These are phyloP conservation scores for Chrysanthemum lavandulifolium DNA, from an alignment of 129 eudicot genomes.

Conservation along the genomic window DNA sequence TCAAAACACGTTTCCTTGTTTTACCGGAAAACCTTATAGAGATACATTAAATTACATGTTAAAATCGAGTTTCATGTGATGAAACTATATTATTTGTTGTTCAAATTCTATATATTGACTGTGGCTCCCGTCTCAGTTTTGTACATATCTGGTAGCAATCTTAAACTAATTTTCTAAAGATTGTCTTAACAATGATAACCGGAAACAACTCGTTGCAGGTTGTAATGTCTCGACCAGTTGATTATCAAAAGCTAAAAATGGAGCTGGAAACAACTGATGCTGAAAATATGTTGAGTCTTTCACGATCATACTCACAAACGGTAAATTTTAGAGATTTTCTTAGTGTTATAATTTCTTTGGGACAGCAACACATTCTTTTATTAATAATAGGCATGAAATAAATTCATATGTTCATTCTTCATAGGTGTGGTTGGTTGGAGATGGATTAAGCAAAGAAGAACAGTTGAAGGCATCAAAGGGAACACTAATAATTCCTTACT, in stretches of 20 bases:
- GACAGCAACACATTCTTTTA: not conserved
- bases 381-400: not conserved
- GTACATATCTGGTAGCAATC: not conserved
- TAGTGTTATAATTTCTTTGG: not conserved
- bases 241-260: conserved; percentile 48
- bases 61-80: too few species aligned
- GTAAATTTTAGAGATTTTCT: conserved; percentile 16
- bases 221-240: conserved; percentile 31
- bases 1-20: too few species aligned
- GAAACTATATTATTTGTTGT: too few species aligned
- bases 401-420: not conserved
- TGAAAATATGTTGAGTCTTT: conserved; percentile 34
- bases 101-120: too few species aligned
- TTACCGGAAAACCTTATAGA: too few species aligned
- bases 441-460: conserved; percentile 60
- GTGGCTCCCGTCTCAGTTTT: not conserved
- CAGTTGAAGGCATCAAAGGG: conserved; percentile 71
- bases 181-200: not conserved
- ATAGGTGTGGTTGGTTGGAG: conserved; percentile 81
- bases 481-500: conserved; percentile 69
- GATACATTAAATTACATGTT: too few species aligned
- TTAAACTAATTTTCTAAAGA: not conserved
- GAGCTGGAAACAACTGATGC: conserved; percentile 15
- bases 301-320: conserved; percentile 37
- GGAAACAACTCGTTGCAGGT: conserved; percentile 32